Conservation (phyloP, 2,329 filamentous ascomycete genomes). For the Ceratocystis lukuohia region DNA sequence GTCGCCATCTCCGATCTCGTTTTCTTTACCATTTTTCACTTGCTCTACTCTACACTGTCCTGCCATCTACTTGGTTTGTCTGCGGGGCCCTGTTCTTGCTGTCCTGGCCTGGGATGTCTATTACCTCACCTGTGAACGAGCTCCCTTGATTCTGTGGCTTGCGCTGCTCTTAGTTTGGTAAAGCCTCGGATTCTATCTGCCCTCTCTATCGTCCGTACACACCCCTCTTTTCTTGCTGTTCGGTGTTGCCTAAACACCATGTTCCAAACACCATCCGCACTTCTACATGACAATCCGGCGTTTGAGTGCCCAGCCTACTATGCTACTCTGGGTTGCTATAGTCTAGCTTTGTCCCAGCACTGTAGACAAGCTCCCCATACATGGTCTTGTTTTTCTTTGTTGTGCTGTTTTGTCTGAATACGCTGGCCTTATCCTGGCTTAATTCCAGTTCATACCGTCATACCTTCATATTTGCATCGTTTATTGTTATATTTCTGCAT, state of each 20-base stretch:
- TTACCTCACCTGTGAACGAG: background rate
- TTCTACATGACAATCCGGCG: background rate
- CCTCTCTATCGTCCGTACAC: background rate
- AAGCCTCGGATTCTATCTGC: background rate
- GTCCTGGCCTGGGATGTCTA: background rate
- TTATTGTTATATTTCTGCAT: background rate
- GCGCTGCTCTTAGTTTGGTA: background rate
- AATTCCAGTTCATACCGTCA: background rate
- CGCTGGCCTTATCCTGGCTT: background rate
- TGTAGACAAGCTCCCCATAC: background rate
- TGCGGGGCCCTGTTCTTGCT: background rate
- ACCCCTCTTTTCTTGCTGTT: background rate
- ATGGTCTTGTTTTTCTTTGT: background rate
- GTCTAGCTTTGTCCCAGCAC: too few species aligned
- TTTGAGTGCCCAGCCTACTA: background rate
- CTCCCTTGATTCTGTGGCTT: background rate
- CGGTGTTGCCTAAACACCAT: background rate
- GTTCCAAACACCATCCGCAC: background rate
- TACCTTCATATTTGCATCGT: background rate
- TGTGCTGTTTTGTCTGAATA: background rate
- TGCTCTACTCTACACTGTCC: background rate
- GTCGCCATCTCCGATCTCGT: constrained; percentile 18
- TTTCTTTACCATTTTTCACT: background rate
- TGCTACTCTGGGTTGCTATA: background rate
- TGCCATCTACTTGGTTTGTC: background rate